phyloP scores from a whole-genome alignment of 2,329 filamentous ascomycete genomes.

The Corniculantispora saksenae region DNA sequence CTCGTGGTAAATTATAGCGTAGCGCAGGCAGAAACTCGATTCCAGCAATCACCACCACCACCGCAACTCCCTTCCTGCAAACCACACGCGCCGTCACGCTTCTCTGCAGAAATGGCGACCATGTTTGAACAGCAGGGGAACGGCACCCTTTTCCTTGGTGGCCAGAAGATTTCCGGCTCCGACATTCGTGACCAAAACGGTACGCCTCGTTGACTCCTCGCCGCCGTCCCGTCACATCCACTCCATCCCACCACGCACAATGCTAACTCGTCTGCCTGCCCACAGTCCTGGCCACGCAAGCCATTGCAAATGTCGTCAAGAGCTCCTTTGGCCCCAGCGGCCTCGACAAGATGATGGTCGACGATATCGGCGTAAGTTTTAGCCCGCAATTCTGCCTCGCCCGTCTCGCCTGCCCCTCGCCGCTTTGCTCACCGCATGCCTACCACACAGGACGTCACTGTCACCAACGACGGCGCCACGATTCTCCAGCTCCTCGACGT shows the following conservation, averaged over 20 bases:
- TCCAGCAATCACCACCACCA: slow-evolving; percentile 7
- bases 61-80: slow-evolving; percentile 13
- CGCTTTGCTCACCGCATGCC: slow-evolving; percentile 25
- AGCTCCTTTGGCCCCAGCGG: slow-evolving; percentile 97
- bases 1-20: slow-evolving; percentile 18
- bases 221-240: neutral
- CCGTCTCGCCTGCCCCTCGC: slow-evolving; percentile 15
- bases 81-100: slow-evolving; percentile 6
- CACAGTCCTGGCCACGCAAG: slow-evolving; percentile 86
- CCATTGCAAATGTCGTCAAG: slow-evolving; percentile 98
- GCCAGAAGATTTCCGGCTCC: slow-evolving; percentile 93
- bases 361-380: slow-evolving; percentile 84
- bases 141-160: slow-evolving; percentile 94
- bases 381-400: slow-evolving; percentile 1
- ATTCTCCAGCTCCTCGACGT: slow-evolving; percentile 95
- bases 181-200: slow-evolving; percentile 98
- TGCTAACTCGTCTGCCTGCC: slow-evolving; percentile 23
- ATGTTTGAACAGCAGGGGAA: slow-evolving; percentile 96
- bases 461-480: slow-evolving; percentile 97
- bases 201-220: slow-evolving; percentile 39
- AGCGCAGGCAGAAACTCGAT: slow-evolving; percentile 19
- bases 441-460: slow-evolving; percentile 93
- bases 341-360: slow-evolving; percentile 99
- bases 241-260: neutral
- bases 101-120: slow-evolving; percentile 68